A percentile compares a stretch with the other conserved stretches of the same genome.
Evolutionary conservation across 768 basidiomycete species (phyloP).

Genomic region (Artomyces pyxidatus): DNA sequence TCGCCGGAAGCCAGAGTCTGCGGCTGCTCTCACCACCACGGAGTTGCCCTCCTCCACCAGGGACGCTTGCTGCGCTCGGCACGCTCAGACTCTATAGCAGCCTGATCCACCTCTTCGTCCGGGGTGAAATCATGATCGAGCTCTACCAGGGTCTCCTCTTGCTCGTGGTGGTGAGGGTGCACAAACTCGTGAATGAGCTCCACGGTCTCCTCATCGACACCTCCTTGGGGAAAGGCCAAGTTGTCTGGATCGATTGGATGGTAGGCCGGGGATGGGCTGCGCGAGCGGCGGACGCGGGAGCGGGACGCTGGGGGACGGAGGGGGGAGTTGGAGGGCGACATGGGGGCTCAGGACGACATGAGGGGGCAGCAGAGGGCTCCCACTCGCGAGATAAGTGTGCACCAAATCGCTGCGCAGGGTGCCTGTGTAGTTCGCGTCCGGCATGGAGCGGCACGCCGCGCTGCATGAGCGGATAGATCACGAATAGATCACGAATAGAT

Average conservation of each 20-base stretch:
- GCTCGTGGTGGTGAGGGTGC: slow-evolving; percentile 28
- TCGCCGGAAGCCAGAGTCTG: neutral
- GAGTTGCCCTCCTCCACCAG: slow-evolving; percentile 73
- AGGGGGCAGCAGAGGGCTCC: too few species aligned
- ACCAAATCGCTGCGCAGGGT: too few species aligned
- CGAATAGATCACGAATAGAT: too few species aligned
- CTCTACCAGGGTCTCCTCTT: slow-evolving; percentile 27
- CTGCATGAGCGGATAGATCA: too few species aligned
- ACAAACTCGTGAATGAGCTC: slow-evolving; percentile 41
- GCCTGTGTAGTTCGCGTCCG: too few species aligned
- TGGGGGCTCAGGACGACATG: too few species aligned
- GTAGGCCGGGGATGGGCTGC: slow-evolving; percentile 18
- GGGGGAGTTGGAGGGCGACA: neutral
- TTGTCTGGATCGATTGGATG: slow-evolving; percentile 24
- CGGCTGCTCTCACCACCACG: slow-evolving; percentile 49
- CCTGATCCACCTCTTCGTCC: slow-evolving; percentile 11
- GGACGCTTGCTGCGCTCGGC: slow-evolving; percentile 29
- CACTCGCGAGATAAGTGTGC: too few species aligned
- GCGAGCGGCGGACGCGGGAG: slow-evolving; percentile 16
- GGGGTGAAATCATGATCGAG: slow-evolving; percentile 14
- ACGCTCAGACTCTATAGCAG: slow-evolving; percentile 18
- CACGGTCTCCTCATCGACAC: slow-evolving; percentile 36
- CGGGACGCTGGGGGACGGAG: slow-evolving; percentile 5
- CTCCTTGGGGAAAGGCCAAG: slow-evolving; percentile 36
- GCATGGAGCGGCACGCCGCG: too few species aligned